Evolutionary conservation across 169 alveolate species (phyloP).

Genomic region (Plasmodium knowlesi): DNA sequence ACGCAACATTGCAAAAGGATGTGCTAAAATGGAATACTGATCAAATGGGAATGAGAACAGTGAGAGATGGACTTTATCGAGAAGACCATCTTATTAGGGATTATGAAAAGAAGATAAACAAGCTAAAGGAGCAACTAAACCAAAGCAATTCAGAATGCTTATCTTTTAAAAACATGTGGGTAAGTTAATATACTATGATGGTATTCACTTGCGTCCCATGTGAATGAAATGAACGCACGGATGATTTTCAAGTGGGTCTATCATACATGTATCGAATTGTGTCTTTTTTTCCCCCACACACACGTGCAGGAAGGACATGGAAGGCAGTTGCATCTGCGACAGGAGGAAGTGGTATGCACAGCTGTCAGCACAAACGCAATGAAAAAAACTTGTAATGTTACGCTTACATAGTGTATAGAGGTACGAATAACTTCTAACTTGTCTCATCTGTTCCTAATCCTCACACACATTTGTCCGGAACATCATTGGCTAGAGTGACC

Average conservation of each 20-base stretch:
- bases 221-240: neutral
- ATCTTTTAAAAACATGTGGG: conserved; percentile 31
- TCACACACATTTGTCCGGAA: neutral
- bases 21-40: neutral
- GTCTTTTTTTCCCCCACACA: neutral
- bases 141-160: neutral
- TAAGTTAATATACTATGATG: neutral
- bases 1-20: conserved; percentile 1
- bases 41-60: neutral
- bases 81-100: neutral
- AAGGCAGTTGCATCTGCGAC: neutral
- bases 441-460: neutral
- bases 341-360: neutral
- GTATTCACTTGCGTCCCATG: neutral
- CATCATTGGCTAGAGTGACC: neutral
- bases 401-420: neutral
- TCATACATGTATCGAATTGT: neutral
- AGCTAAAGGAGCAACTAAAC: conserved; percentile 33
- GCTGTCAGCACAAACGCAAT: neutral
- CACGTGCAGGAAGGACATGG: neutral
- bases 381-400: neutral
- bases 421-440: too few species aligned
- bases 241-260: neutral
- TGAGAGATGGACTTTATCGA: neutral
- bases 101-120: conserved; percentile 29